Evolutionary conservation across 371 early-diverging fungal species (phyloP).

Genomic region (Mucor circinelloides): DNA sequence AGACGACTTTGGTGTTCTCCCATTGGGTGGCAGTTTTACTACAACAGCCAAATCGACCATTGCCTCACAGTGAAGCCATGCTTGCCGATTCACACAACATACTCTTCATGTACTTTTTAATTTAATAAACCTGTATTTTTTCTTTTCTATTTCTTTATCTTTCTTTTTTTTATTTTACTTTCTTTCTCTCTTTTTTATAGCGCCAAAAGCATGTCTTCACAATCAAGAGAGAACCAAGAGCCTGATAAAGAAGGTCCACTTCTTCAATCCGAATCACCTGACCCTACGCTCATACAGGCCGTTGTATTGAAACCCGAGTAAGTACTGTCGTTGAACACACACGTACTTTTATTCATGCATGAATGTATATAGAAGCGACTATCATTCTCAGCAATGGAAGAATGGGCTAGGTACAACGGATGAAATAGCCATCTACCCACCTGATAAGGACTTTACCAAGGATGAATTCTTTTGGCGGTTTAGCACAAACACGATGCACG

Average conservation of each 20-base stretch:
- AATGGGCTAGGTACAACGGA: constrained; percentile 62
- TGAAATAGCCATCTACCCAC: constrained; percentile 60
- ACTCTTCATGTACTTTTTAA: not conserved
- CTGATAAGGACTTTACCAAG: constrained; percentile 35
- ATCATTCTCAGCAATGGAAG: constrained; percentile 51
- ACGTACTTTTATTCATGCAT: not conserved
- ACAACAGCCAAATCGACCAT: not conserved
- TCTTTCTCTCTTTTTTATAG: not conserved
- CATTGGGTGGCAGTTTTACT: constrained; percentile 60
- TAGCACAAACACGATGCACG: constrained; percentile 39
- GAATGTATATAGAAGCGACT: constrained; percentile 16
- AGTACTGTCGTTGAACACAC: not conserved
- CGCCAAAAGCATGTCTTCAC: not conserved
- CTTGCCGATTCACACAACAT: not conserved
- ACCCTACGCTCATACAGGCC: constrained; percentile 27
- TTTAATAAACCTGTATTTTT: not conserved
- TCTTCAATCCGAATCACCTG: constrained; percentile 39
- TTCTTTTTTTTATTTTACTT: not conserved
- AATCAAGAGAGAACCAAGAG: not conserved
- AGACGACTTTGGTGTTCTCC: constrained; percentile 53
- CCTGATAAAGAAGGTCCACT: constrained; percentile 1
- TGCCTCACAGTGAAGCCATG: not conserved
- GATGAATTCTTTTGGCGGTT: constrained; percentile 64
- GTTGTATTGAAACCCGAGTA: constrained; percentile 22
- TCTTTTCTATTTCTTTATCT: not conserved